phyloP scores from a whole-genome alignment of 164 flowering plant genomes.

The Annona squamosa region DNA sequence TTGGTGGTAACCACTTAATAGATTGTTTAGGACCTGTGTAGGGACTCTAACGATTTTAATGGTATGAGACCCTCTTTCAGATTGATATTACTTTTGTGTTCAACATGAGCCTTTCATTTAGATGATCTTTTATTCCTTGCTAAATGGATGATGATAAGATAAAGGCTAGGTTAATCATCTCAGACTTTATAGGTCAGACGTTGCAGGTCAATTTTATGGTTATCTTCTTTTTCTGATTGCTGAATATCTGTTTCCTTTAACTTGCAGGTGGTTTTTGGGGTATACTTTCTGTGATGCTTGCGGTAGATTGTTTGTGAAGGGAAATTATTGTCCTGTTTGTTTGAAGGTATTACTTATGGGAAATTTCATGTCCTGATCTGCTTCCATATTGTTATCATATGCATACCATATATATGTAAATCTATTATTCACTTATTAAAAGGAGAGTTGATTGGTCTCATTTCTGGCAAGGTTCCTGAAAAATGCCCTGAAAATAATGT shows the following conservation, averaged over 20 bases:
- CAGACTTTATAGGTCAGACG: no score
- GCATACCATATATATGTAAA: not conserved
- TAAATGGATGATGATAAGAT: no score
- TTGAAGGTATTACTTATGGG: slow-evolving; percentile 59
- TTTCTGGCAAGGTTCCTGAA: not conserved
- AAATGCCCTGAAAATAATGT: no score
- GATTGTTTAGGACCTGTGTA: no score
- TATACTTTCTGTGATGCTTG: slow-evolving; percentile 99
- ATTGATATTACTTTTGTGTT: no score
- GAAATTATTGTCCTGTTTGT: slow-evolving; percentile 95
- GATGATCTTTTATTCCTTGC: no score
- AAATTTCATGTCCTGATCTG: not conserved
- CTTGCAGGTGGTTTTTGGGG: slow-evolving; percentile 89
- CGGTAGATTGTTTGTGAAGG: slow-evolving; percentile 96
- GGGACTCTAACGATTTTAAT: no score
- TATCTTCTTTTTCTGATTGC: not conserved
- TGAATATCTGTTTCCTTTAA: not conserved
- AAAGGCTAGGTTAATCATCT: no score
- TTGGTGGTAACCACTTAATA: no score
- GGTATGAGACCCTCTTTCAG: no score
- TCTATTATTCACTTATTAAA: not conserved
- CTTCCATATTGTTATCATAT: not conserved
- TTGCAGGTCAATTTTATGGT: no score
- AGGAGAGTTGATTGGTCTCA: not conserved
- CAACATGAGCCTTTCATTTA: no score